Evolutionary conservation across 1,284 basidiomycete species (phyloP).

Genomic region (Ustilago shanxiensis): DNA sequence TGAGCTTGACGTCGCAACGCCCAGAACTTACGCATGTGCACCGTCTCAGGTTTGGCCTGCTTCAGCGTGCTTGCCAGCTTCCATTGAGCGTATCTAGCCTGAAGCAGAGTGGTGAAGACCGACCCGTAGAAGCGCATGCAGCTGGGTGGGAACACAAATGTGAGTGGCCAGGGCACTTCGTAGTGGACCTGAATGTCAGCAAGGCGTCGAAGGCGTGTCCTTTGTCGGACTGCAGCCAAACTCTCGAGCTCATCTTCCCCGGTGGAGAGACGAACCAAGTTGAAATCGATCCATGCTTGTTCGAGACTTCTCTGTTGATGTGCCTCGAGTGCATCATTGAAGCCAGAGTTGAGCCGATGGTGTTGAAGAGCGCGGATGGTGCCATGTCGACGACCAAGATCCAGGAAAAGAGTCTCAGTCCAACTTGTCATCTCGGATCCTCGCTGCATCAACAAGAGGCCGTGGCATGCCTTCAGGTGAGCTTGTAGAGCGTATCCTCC

Average conservation of each 20-base stretch:
- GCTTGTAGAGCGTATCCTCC: constrained; percentile 40
- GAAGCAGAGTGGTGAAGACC: constrained; percentile 40
- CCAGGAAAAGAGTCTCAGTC: constrained; percentile 34
- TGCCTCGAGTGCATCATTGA: constrained; percentile 32
- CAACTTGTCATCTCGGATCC: constrained; percentile 48
- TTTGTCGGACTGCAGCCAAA: constrained; percentile 18
- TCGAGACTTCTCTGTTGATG: constrained; percentile 5
- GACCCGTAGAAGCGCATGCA: constrained; percentile 43
- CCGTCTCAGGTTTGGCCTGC: constrained; percentile 31
- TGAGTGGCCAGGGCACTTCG: constrained; percentile 50
- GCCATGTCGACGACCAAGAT: constrained; percentile 34
- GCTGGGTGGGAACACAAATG: constrained; percentile 26
- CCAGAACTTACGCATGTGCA: constrained; percentile 49
- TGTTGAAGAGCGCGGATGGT: constrained; percentile 18
- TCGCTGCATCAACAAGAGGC: constrained; percentile 48
- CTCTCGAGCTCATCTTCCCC: constrained; percentile 22
- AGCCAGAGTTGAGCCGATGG: constrained; percentile 37
- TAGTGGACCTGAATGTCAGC: constrained; percentile 40
- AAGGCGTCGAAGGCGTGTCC: constrained; percentile 29
- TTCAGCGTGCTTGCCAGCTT: constrained; percentile 36
- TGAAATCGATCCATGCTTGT: constrained; percentile 42
- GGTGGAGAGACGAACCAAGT: constrained; percentile 28
- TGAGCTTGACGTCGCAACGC: constrained; percentile 35
- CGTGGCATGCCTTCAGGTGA: constrained; percentile 40
- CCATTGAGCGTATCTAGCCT: constrained; percentile 38